Evolutionary conservation across 805 yeast genomes (phyloP).

Genomic region (Wickerhamiella australiensis): DNA sequence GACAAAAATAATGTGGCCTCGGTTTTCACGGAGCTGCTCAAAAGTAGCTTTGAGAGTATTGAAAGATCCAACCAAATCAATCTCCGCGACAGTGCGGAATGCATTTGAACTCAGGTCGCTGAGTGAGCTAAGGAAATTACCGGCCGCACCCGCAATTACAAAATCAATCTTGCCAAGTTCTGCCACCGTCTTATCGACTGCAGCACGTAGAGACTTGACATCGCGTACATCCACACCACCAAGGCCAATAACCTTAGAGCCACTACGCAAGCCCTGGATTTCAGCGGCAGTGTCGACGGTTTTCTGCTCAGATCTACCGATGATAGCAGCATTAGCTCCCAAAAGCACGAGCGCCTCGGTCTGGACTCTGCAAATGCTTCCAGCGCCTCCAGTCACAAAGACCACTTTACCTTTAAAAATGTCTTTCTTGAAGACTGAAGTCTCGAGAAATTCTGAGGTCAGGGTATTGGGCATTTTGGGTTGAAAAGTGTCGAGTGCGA

Average conservation of each 20-base stretch:
- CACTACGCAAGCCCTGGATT: constrained; percentile 43
- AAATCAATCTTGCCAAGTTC: constrained; percentile 69
- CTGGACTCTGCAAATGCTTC: constrained; percentile 87
- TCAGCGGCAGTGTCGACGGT: constrained; percentile 59
- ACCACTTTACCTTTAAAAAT: constrained; percentile 75
- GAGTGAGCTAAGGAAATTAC: constrained; percentile 76
- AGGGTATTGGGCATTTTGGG: constrained; percentile 24
- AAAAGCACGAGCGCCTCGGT: constrained; percentile 69
- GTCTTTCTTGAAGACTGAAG: constrained; percentile 37
- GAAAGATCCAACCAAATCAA: constrained; percentile 78
- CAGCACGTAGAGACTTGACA: constrained; percentile 43
- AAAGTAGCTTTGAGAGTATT: constrained; percentile 79
- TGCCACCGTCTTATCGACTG: constrained; percentile 53
- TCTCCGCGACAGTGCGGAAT: constrained; percentile 74
- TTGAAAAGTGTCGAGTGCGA: neutral
- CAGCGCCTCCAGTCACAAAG: constrained; percentile 92
- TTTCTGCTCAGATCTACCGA: constrained; percentile 63
- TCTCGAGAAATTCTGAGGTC: constrained; percentile 20
- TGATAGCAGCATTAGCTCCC: constrained; percentile 78
- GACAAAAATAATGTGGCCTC: constrained; percentile 66
- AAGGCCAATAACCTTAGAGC: constrained; percentile 56
- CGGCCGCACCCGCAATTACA: constrained; percentile 94
- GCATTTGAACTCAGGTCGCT: constrained; percentile 72
- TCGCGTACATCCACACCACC: constrained; percentile 72
- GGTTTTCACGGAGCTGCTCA: constrained; percentile 47